These are phyloP conservation scores for Rhodomyrtus psidioides DNA, from an alignment of 441 rosid genomes.

Conservation along the genomic window DNA sequence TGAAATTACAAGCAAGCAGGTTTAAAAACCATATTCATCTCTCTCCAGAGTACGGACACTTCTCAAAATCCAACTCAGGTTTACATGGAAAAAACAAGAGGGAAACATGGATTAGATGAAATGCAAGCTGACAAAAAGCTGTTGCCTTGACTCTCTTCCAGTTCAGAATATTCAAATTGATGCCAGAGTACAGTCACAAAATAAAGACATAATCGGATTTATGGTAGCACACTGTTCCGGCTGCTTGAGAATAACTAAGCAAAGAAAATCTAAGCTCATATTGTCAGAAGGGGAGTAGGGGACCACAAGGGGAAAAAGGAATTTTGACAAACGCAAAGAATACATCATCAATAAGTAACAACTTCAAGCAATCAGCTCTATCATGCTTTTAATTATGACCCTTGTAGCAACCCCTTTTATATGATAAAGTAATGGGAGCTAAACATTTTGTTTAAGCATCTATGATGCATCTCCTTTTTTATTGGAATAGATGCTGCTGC, in stretches of 20 bases:
- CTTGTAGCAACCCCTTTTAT: background rate
- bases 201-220: background rate
- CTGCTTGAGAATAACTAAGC: background rate
- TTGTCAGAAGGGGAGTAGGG: background rate
- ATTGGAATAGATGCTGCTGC: background rate
- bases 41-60: background rate
- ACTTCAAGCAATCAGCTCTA: background rate
- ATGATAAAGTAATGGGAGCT: background rate
- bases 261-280: background rate
- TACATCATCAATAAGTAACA: background rate
- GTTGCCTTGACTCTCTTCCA: background rate
- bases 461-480: background rate
- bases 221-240: background rate
- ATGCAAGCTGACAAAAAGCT: background rate
- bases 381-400: background rate
- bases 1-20: background rate
- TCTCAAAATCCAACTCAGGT: background rate
- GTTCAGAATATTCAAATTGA: background rate
- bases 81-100: background rate
- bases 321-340: background rate
- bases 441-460: background rate
- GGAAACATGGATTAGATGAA: background rate
- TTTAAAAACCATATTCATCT: background rate
- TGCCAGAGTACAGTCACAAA: background rate
- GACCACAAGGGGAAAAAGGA: background rate